These are phyloP conservation scores for Mycena vitilis DNA, from an alignment of 768 basidiomycete genomes.

Conservation along the genomic window DNA sequence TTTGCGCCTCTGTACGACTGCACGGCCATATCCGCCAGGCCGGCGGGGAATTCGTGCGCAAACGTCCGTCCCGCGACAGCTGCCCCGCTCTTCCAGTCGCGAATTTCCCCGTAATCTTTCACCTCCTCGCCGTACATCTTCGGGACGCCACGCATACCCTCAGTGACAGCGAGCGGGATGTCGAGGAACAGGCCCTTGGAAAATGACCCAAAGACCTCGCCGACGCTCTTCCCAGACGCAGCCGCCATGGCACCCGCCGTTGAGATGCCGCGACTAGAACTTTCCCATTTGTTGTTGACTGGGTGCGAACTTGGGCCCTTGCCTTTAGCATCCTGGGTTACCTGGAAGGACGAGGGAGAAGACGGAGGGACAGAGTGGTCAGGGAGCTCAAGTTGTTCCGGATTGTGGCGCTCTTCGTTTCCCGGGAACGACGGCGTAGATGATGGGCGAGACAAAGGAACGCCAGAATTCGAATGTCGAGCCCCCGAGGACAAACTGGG, in stretches of 20 bases:
- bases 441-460: background rate
- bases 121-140: conserved; percentile 49
- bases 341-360: too few relatives aligned
- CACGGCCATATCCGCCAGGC: conserved; percentile 27
- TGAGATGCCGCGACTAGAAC: conserved; percentile 17
- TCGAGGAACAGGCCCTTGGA: conserved; percentile 47
- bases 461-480: too few relatives aligned
- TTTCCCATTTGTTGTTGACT: conserved; percentile 24
- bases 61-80: conserved; percentile 53
- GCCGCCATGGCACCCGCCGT: conserved; percentile 44
- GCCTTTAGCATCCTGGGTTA: too few relatives aligned
- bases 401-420: too few relatives aligned
- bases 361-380: too few relatives aligned
- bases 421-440: background rate
- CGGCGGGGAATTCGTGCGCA: conserved; percentile 22
- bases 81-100: conserved; percentile 50
- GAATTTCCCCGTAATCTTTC: conserved; percentile 46
- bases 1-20: conserved; percentile 36
- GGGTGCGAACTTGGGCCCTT: too few relatives aligned
- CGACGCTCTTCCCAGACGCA: conserved; percentile 50
- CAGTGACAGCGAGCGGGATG: conserved; percentile 45
- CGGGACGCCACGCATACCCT: conserved; percentile 51
- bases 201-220: conserved; percentile 28
- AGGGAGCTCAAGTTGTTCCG: too few relatives aligned
- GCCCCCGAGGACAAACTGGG: too few relatives aligned